phyloP scores from a whole-genome alignment of 805 yeast genomes.

The Metschnikowia vanudenii region DNA sequence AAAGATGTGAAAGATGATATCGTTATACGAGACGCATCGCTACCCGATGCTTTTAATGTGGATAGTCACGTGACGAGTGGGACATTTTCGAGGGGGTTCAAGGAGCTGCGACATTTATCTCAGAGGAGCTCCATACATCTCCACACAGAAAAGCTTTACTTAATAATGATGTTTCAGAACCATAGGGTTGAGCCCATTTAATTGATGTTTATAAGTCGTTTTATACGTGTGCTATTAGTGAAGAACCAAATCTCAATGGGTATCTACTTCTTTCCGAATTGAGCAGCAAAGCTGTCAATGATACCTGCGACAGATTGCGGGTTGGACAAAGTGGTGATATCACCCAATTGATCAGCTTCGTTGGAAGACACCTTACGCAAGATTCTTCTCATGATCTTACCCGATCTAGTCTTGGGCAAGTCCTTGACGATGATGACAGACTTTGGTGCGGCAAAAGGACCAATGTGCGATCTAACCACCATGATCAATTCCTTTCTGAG shows the following conservation, averaged over 20 bases:
- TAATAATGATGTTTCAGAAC: no score
- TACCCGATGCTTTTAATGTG: background rate
- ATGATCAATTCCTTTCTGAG: slow-evolving; percentile 62
- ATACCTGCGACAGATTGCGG: slow-evolving; percentile 71
- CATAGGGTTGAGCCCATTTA: background rate
- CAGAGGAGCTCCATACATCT: no score
- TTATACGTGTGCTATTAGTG: background rate
- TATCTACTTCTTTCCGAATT: slow-evolving; percentile 40
- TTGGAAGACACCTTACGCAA: slow-evolving; percentile 71
- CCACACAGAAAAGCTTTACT: no score
- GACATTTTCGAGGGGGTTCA: no score
- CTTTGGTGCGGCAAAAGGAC: slow-evolving; percentile 86
- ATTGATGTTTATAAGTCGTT: background rate
- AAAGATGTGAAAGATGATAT: background rate
- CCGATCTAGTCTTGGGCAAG: slow-evolving; percentile 83
- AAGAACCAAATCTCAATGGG: background rate
- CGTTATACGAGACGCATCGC: background rate
- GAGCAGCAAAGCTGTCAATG: slow-evolving; percentile 44
- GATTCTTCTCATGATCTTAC: slow-evolving; percentile 85
- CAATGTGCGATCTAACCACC: slow-evolving; percentile 75
- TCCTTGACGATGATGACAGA: slow-evolving; percentile 68
- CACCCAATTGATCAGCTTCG: slow-evolving; percentile 81
- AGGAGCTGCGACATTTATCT: no score
- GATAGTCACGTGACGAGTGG: background rate
- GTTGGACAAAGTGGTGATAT: slow-evolving; percentile 72